Conservation (phyloP, 2,329 filamentous ascomycete genomes). For the Talaromyces sp. region DNA sequence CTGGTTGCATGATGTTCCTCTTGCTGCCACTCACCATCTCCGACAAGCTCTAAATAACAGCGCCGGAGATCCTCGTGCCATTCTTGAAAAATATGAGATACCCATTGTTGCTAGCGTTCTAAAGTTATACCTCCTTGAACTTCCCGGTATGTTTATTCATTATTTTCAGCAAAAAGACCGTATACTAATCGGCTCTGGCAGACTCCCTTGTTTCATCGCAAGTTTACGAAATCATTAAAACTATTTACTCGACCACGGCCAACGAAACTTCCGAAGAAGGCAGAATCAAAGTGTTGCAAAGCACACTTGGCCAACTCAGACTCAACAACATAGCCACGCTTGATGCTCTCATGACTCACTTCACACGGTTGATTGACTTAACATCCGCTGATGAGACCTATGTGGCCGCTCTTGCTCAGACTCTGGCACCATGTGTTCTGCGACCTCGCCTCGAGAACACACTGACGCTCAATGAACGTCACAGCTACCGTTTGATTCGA, state of each 20-base stretch:
- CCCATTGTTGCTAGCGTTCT: constrained; percentile 88
- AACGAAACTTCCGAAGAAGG: constrained; percentile 73
- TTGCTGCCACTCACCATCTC: constrained; percentile 79
- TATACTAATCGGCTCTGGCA: constrained; percentile 37
- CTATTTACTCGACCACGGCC: constrained; percentile 82
- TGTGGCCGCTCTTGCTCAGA: constrained; percentile 67
- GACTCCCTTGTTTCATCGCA: constrained; percentile 98
- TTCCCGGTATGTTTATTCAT: constrained; percentile 66
- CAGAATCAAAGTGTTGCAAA: constrained; percentile 86
- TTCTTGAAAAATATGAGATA: constrained; percentile 85
- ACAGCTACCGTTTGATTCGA: constrained; percentile 82
- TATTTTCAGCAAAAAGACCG: background rate
- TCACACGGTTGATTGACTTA: constrained; percentile 91
- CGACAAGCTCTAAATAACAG: constrained; percentile 82
- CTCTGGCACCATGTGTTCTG: constrained; percentile 79
- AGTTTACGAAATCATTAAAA: constrained; percentile 98
- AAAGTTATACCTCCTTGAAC: constrained; percentile 90
- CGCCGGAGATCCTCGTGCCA: constrained; percentile 70
- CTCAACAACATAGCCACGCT: constrained; percentile 98
- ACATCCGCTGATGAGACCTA: constrained; percentile 94
- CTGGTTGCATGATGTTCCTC: constrained; percentile 89
- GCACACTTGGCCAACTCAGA: constrained; percentile 88
- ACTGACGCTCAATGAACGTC: constrained; percentile 92
- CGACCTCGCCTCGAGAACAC: constrained; percentile 83
- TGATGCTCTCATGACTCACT: constrained; percentile 96